A percentile compares a stretch with the other conserved stretches of the same genome.
These are phyloP conservation scores for Capronia epimyces DNA, from an alignment of 2,329 filamentous ascomycete genomes.

Conservation along the genomic window DNA sequence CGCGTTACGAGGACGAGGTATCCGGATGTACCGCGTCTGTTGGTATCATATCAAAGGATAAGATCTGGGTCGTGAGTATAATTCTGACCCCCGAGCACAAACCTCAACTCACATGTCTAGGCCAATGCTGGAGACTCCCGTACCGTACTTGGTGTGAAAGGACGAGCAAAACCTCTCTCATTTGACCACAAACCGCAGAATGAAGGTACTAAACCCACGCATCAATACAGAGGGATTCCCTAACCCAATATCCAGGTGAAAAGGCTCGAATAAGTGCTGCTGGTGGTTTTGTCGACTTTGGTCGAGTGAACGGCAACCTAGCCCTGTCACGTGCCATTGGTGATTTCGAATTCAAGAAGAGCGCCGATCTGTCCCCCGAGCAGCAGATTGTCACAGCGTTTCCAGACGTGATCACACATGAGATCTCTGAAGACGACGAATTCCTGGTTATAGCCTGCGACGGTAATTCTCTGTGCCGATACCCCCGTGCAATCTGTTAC, in stretches of 20 bases:
- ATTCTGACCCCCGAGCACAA: neutral
- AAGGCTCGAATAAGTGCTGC: conserved; percentile 94
- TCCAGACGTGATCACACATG: conserved; percentile 88
- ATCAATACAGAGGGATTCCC: conserved; percentile 3
- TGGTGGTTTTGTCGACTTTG: conserved; percentile 96
- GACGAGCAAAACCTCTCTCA: conserved; percentile 93
- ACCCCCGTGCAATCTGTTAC: neutral
- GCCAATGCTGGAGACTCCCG: conserved; percentile 96
- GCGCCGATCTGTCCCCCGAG: conserved; percentile 91
- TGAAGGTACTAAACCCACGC: conserved; percentile 59
- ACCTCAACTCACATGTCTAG: conserved; percentile 46
- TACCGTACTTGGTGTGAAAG: conserved; percentile 92
- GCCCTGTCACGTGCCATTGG: conserved; percentile 95
- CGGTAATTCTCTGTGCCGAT: conserved; percentile 48
- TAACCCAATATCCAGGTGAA: conserved; percentile 59
- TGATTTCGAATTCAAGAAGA: conserved; percentile 99
- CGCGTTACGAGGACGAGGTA: conserved; percentile 94
- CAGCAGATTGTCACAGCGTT: conserved; percentile 97
- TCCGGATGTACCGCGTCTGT: conserved; percentile 97
- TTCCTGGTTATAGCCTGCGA: conserved; percentile 91
- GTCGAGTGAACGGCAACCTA: conserved; percentile 95
- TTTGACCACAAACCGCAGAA: conserved; percentile 99
- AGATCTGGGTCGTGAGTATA: conserved; percentile 81
- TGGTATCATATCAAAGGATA: conserved; percentile 78
- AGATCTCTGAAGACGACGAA: conserved; percentile 87